phyloP scores from a whole-genome alignment of 495 filamentous ascomycete genomes.

The Aspergillus sparsus region DNA sequence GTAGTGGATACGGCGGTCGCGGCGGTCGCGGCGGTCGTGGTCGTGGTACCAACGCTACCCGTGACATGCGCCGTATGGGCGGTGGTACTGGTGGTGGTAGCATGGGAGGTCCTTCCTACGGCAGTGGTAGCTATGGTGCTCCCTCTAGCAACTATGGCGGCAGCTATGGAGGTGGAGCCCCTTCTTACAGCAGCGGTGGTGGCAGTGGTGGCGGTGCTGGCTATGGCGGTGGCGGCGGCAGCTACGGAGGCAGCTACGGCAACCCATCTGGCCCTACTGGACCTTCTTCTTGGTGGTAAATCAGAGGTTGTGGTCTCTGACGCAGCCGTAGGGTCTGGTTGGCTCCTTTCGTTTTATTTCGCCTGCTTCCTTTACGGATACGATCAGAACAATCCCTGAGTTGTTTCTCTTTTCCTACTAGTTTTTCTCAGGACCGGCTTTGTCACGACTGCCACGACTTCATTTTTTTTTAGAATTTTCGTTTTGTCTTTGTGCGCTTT shows the following conservation, averaged over 20 bases:
- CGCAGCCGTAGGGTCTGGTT: constrained; percentile 50
- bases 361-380: constrained; percentile 42
- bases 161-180: constrained; percentile 43
- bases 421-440: constrained; percentile 50
- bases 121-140: constrained; percentile 50
- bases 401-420: constrained; percentile 44
- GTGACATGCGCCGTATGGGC: constrained; percentile 78
- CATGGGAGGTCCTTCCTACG: constrained; percentile 32
- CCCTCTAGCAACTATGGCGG: constrained; percentile 43
- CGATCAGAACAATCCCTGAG: constrained; percentile 52
- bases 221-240: constrained; percentile 33
- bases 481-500: constrained; percentile 25
- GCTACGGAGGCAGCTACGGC: constrained; percentile 58
- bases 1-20: constrained; percentile 74
- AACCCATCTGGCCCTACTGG: constrained; percentile 82
- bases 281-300: constrained; percentile 96
- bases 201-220: constrained; percentile 67
- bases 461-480: constrained; percentile 25
- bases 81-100: constrained; percentile 36
- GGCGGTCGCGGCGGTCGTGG: constrained; percentile 71
- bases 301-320: constrained; percentile 47
- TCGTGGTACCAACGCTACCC: constrained; percentile 65
- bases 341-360: constrained; percentile 46
- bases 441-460: constrained; percentile 54
- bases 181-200: constrained; percentile 47